These are phyloP conservation scores for Tetrahymena malaccensis DNA, from an alignment of 73 alveolate species.

Conservation along the genomic window DNA sequence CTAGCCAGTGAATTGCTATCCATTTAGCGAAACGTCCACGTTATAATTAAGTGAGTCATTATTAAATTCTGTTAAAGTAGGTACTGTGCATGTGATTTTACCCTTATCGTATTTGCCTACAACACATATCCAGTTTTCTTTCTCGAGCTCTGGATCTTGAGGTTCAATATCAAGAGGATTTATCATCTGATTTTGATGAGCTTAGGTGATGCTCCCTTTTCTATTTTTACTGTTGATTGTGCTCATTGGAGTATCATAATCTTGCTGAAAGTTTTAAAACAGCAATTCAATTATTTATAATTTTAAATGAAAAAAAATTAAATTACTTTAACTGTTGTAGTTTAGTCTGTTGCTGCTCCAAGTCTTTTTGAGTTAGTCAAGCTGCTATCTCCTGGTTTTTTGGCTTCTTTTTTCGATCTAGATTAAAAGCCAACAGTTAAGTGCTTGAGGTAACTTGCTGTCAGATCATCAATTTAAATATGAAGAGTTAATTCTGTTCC, in stretches of 20 bases:
- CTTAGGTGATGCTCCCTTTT: neutral
- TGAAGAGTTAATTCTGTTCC: conserved; percentile 80
- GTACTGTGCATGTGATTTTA: conserved; percentile 79
- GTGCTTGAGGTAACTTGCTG: conserved; percentile 73
- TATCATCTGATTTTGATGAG: neutral
- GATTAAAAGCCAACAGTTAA: conserved; percentile 94
- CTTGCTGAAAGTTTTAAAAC: neutral
- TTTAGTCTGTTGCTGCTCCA: neutral
- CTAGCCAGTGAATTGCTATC: conserved; percentile 94
- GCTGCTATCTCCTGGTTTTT: conserved; percentile 11
- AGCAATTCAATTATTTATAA: neutral
- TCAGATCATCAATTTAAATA: conserved; percentile 77
- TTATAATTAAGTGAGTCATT: conserved; percentile 72
- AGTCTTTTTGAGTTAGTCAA: neutral
- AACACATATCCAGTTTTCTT: conserved; percentile 85
- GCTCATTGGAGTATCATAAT: conserved; percentile 14
- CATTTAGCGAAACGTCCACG: conserved; percentile 95
- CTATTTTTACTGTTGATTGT: conserved; percentile 7
- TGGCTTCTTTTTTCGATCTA: conserved; percentile 40
- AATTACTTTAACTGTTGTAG: neutral
- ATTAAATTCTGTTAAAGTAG: conserved; percentile 70
- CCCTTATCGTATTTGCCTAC: conserved; percentile 86
- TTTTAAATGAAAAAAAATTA: neutral
- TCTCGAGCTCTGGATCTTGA: conserved; percentile 76
- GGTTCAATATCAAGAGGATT: conserved; percentile 73